A percentile compares a stretch with the other conserved stretches of the same genome.
Conservation (phyloP, 495 filamentous ascomycete species). For the Neurospora sp. region DNA sequence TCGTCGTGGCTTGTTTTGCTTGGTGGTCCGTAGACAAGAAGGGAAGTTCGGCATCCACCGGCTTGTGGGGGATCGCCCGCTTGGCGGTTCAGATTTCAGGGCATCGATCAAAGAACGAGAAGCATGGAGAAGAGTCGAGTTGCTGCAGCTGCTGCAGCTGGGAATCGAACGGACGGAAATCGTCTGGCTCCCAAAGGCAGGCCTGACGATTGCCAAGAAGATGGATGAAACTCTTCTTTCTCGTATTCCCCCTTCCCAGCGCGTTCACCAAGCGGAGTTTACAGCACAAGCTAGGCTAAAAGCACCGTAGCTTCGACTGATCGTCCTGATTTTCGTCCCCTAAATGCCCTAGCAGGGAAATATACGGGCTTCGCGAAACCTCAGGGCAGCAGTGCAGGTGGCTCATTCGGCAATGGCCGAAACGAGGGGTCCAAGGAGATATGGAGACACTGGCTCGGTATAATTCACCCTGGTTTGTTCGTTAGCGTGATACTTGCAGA, state of each 20-base stretch:
- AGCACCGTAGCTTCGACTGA: not conserved
- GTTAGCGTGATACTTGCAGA: not conserved
- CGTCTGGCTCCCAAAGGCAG: not conserved
- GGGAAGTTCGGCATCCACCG: not conserved
- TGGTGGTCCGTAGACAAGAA: not conserved
- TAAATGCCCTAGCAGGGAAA: not conserved
- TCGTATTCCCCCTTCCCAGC: not conserved
- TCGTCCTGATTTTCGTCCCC: not conserved
- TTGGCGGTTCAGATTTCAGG: not conserved
- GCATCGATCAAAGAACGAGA: not conserved
- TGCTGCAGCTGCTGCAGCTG: not conserved
- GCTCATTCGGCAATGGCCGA: not conserved
- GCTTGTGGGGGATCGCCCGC: not conserved
- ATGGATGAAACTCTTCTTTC: not conserved
- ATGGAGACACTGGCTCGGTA: not conserved
- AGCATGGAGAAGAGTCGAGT: not conserved
- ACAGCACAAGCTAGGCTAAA: not conserved
- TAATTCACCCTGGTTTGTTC: not conserved
- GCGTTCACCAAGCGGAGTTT: not conserved
- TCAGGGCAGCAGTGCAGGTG: not conserved
- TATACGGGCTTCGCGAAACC: not conserved
- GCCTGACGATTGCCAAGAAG: not conserved
- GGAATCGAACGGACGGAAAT: not conserved
- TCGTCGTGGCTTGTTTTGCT: not conserved
- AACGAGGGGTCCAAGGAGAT: not conserved